Evolutionary conservation across 306 rosid genomes (phyloP).

Genomic region (Geum urbanum): DNA sequence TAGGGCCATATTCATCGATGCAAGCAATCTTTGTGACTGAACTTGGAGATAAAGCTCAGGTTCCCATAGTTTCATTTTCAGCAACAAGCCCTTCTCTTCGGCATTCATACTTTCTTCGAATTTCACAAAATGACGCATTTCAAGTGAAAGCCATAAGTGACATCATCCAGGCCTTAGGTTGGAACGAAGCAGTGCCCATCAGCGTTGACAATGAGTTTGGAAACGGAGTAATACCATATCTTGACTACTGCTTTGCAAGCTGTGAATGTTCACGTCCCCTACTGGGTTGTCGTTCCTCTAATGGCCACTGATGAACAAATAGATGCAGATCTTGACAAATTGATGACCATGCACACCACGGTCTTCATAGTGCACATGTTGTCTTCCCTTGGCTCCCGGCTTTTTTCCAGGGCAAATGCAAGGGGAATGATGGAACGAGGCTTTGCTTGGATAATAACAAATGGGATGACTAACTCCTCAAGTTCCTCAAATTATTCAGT

Average conservation of each 20-base stretch:
- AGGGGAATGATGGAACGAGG: constrained; percentile 47
- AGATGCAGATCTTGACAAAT: not conserved
- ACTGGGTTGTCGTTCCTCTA: constrained; percentile 31
- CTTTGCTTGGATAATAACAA: constrained; percentile 51
- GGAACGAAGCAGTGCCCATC: constrained; percentile 47
- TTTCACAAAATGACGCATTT: constrained; percentile 35
- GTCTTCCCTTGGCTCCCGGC: constrained; percentile 18
- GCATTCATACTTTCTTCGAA: constrained; percentile 44
- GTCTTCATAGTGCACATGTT: constrained; percentile 46
- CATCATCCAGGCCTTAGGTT: constrained; percentile 38
- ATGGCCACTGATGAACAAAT: constrained; percentile 24
- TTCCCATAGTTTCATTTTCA: constrained; percentile 51
- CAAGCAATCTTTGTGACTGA: constrained; percentile 41
- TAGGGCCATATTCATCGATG: constrained; percentile 53
- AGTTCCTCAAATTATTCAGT: constrained; percentile 12
- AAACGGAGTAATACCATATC: constrained; percentile 36
- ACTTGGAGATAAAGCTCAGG: constrained; percentile 43
- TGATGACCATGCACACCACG: not conserved
- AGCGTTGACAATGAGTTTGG: constrained; percentile 43
- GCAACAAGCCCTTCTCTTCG: constrained; percentile 47
- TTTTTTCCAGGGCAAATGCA: constrained; percentile 34
- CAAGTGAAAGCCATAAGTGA: constrained; percentile 38
- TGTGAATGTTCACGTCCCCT: constrained; percentile 25
- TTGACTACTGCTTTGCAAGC: constrained; percentile 42
- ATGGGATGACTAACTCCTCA: constrained; percentile 23